A percentile compares a stretch with the other conserved stretches of the same genome.
phyloP scores from a whole-genome alignment of 2,329 filamentous ascomycete genomes.

The Monosporascus sp. region DNA sequence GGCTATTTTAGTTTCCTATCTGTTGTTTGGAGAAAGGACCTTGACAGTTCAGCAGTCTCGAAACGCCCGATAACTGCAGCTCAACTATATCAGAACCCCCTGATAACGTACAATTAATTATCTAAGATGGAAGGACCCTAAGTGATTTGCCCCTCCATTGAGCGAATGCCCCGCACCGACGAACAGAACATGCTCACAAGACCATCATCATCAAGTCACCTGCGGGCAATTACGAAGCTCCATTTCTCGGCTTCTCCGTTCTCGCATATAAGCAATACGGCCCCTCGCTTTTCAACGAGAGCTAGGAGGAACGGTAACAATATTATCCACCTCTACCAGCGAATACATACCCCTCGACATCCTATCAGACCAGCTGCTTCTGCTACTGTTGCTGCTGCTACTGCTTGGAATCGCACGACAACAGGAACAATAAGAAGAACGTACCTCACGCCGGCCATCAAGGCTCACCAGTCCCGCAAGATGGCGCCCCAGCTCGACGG shows the following conservation, averaged over 20 bases:
- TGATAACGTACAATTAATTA: too few species aligned
- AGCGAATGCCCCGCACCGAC: background rate
- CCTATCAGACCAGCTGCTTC: conserved; percentile 3
- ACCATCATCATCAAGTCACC: background rate
- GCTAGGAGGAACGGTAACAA: background rate
- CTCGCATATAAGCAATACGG: background rate
- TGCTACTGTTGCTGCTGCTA: background rate
- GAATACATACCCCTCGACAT: background rate
- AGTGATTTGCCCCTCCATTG: background rate
- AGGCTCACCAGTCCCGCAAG: conserved; percentile 58
- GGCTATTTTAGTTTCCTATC: too few species aligned
- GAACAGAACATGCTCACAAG: background rate
- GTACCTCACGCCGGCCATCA: conserved; percentile 50
- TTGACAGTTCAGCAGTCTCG: too few species aligned
- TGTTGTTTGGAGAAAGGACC: too few species aligned
- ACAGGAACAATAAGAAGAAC: conserved; percentile 22
- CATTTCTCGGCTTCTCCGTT: background rate
- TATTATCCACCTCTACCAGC: background rate
- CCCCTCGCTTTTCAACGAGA: background rate
- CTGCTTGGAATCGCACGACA: background rate
- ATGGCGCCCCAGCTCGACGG: conserved; percentile 89
- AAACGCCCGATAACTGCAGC: too few species aligned
- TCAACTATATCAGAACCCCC: too few species aligned
- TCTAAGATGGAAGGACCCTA: too few species aligned
- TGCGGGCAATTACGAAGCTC: background rate